Evolutionary conservation across 2,329 filamentous ascomycete species (phyloP).

Genomic region (Beauveria rudraprayagi): DNA sequence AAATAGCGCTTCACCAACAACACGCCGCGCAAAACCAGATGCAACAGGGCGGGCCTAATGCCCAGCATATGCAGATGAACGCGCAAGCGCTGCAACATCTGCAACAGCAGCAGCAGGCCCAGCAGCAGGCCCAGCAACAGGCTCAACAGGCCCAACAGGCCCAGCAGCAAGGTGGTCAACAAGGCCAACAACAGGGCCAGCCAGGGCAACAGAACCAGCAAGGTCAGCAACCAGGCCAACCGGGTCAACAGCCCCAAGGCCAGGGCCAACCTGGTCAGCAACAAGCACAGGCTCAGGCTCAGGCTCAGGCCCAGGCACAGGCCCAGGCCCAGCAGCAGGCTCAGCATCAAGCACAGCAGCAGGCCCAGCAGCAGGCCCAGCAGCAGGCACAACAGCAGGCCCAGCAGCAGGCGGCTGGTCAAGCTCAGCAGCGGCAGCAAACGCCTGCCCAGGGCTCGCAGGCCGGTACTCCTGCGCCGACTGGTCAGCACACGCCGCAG

Average conservation of each 20-base stretch:
- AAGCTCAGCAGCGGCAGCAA: constrained; percentile 34
- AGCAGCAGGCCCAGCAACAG: constrained; percentile 39
- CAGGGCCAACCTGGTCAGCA: constrained; percentile 18
- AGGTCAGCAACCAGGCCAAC: constrained; percentile 27
- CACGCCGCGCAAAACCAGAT: constrained; percentile 22
- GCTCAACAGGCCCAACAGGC: constrained; percentile 26
- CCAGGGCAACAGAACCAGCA: constrained; percentile 25
- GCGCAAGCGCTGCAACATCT: constrained; percentile 37
- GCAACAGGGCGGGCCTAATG: constrained; percentile 32
- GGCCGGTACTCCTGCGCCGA: constrained; percentile 32
- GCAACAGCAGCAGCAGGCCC: constrained; percentile 33
- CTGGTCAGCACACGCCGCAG: constrained; percentile 39
- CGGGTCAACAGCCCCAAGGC: constrained; percentile 26
- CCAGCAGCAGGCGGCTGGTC: constrained; percentile 21
- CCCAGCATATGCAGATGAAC: constrained; percentile 41
- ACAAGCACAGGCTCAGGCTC: constrained; percentile 21
- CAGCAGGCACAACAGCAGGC: constrained; percentile 19
- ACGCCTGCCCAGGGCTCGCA: constrained; percentile 37
- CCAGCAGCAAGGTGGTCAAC: constrained; percentile 15
- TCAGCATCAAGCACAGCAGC: constrained; percentile 16
- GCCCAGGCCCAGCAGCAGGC: constrained; percentile 17
- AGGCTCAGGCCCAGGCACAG: constrained; percentile 13
- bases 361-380: constrained; percentile 17
- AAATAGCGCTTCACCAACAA: constrained; percentile 37
- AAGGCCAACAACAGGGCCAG: constrained; percentile 15